Evolutionary conservation across 179 eudicot species (phyloP).

Genomic region (Spergularia azorica): DNA sequence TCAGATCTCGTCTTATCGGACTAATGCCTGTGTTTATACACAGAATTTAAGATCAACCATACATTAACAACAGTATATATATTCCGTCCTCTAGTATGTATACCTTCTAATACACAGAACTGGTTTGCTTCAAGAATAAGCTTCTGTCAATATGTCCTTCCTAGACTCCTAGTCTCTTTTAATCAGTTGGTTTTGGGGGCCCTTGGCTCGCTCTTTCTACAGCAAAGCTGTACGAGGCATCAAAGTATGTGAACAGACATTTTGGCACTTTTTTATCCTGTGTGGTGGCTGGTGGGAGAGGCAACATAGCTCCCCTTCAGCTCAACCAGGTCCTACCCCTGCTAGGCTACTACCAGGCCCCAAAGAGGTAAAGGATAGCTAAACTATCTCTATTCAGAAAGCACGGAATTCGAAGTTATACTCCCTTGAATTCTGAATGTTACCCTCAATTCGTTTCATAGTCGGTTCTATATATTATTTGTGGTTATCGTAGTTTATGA

Average conservation of each 20-base stretch:
- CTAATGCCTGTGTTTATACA: not conserved
- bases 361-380: not conserved
- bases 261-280: constrained; percentile 10
- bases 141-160: not conserved
- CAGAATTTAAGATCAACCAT: too few species aligned
- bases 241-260: constrained; percentile 8
- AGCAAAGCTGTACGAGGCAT: not conserved
- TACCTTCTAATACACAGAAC: not conserved
- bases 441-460: too few species aligned
- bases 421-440: too few species aligned
- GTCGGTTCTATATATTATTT: too few species aligned
- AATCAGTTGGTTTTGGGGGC: not conserved
- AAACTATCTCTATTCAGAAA: not conserved
- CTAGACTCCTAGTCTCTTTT: not conserved
- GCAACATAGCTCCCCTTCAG: constrained; percentile 1
- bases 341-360: too few species aligned
- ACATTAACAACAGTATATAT: not conserved
- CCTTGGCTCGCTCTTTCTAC: not conserved
- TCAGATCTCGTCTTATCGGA: not conserved
- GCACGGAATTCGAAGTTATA: not conserved
- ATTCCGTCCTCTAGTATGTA: not conserved
- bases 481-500: too few species aligned
- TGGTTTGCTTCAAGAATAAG: not conserved
- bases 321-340: constrained; percentile 4
- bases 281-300: constrained; percentile 23